These are phyloP conservation scores for Rhamnella rubrinervis DNA, from an alignment of 331 rosid species.

Conservation along the genomic window DNA sequence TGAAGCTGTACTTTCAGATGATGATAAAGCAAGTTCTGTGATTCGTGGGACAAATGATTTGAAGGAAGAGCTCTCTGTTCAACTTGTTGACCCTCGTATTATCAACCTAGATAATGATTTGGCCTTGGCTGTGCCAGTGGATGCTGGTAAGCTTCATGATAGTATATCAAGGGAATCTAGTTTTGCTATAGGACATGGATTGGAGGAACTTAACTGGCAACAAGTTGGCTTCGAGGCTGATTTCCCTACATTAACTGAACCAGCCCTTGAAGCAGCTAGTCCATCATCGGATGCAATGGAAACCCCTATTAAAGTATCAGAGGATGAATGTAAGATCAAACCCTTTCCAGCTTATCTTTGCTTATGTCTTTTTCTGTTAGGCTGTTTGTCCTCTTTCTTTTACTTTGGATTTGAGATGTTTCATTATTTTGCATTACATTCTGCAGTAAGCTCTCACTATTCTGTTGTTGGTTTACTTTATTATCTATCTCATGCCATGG, in stretches of 20 bases:
- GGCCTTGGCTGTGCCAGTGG: constrained; percentile 35
- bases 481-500: constrained; percentile 5
- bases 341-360: constrained; percentile 20
- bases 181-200: constrained; percentile 34
- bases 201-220: constrained; percentile 46
- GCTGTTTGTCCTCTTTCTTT: not conserved
- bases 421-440: constrained; percentile 12
- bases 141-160: constrained; percentile 26
- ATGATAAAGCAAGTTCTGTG: constrained; percentile 35
- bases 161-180: constrained; percentile 32
- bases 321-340: constrained; percentile 57
- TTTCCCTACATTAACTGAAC: constrained; percentile 24
- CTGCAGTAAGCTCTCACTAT: constrained; percentile 6
- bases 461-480: constrained; percentile 6
- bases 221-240: constrained; percentile 29
- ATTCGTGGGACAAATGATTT: constrained; percentile 15
- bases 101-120: constrained; percentile 36
- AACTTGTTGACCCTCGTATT: constrained; percentile 32
- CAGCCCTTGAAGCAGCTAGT: constrained; percentile 23
- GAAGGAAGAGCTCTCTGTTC: constrained; percentile 31
- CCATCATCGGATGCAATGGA: constrained; percentile 34
- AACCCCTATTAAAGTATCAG: constrained; percentile 38
- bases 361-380: not conserved
- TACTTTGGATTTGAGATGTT: not conserved
- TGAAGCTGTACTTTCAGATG: constrained; percentile 53